Conservation (phyloP, 768 basidiomycete genomes). For the Pisolithus albus region DNA sequence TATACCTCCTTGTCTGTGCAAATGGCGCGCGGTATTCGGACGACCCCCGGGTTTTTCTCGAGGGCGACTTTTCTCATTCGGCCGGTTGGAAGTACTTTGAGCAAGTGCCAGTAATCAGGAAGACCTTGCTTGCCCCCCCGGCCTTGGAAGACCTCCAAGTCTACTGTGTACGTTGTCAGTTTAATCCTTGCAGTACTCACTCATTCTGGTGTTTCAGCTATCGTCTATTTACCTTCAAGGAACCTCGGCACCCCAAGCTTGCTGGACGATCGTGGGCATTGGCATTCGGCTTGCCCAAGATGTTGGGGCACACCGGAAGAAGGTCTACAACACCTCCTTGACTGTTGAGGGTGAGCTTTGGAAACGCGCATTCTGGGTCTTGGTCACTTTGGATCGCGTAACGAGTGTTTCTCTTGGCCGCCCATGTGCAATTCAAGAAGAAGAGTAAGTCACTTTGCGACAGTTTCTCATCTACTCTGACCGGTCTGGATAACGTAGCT, state of each 20-base stretch:
- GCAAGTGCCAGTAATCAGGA: slow-evolving; percentile 52
- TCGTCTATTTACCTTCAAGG: slow-evolving; percentile 48
- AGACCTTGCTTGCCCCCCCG: slow-evolving; percentile 49
- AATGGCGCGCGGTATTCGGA: slow-evolving; percentile 49
- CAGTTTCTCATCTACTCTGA: not conserved
- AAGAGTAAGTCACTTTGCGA: slow-evolving; percentile 45
- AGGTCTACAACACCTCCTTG: slow-evolving; percentile 23
- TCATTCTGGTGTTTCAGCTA: slow-evolving; percentile 32
- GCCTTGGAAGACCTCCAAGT: slow-evolving; percentile 67
- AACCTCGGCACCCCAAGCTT: slow-evolving; percentile 53
- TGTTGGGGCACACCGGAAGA: slow-evolving; percentile 46
- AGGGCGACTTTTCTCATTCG: slow-evolving; percentile 37
- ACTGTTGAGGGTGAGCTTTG: slow-evolving; percentile 53
- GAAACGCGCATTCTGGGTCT: slow-evolving; percentile 47
- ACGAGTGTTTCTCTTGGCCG: slow-evolving; percentile 52
- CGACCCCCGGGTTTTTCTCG: slow-evolving; percentile 48
- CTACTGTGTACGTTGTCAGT: slow-evolving; percentile 41
- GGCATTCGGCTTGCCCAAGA: slow-evolving; percentile 55
- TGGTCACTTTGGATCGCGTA: slow-evolving; percentile 25
- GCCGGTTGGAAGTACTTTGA: slow-evolving; percentile 47
- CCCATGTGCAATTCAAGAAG: slow-evolving; percentile 60
- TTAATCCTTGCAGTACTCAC: not conserved
- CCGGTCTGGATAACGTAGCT: slow-evolving; percentile 29
- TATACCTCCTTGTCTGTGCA: slow-evolving; percentile 67
- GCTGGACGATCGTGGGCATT: slow-evolving; percentile 63